Evolutionary conservation across 495 filamentous ascomycete genomes (phyloP).

Genomic region (Aspergillus bridgeri): DNA sequence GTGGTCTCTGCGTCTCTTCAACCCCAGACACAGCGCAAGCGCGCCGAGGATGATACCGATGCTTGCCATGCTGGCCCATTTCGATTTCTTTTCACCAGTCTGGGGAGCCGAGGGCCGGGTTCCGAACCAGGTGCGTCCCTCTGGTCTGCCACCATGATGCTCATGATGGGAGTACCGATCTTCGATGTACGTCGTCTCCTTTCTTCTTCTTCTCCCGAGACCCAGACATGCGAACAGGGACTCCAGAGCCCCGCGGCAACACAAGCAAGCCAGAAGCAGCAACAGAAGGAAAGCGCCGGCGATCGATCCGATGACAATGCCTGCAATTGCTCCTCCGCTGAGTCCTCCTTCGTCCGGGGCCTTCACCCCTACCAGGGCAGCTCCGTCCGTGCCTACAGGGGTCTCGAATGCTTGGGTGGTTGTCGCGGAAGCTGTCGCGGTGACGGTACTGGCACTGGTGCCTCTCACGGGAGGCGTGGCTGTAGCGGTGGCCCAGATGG

Average conservation of each 20-base stretch:
- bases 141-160: constrained; percentile 43
- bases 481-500: constrained; percentile 34
- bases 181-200: constrained; percentile 61
- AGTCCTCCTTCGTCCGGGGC: constrained; percentile 50
- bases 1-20: constrained; percentile 57
- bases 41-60: constrained; percentile 60
- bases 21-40: constrained; percentile 68
- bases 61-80: constrained; percentile 54
- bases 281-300: constrained; percentile 69
- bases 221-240: constrained; percentile 65
- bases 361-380: constrained; percentile 43
- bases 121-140: constrained; percentile 69
- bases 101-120: constrained; percentile 44
- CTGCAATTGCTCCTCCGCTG: constrained; percentile 85
- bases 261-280: constrained; percentile 71
- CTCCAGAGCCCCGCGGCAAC: constrained; percentile 63
- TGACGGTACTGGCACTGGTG: constrained; percentile 62
- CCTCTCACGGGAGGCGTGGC: constrained; percentile 60
- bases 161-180: constrained; percentile 61
- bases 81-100: constrained; percentile 52
- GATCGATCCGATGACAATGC: constrained; percentile 85
- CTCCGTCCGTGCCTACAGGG: constrained; percentile 52
- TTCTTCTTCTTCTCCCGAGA: constrained; percentile 41
- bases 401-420: constrained; percentile 58
- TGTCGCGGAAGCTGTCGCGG: constrained; percentile 51